Evolutionary conservation across 2,329 filamentous ascomycete genomes (phyloP).

Genomic region (Aspergillus ustus): DNA sequence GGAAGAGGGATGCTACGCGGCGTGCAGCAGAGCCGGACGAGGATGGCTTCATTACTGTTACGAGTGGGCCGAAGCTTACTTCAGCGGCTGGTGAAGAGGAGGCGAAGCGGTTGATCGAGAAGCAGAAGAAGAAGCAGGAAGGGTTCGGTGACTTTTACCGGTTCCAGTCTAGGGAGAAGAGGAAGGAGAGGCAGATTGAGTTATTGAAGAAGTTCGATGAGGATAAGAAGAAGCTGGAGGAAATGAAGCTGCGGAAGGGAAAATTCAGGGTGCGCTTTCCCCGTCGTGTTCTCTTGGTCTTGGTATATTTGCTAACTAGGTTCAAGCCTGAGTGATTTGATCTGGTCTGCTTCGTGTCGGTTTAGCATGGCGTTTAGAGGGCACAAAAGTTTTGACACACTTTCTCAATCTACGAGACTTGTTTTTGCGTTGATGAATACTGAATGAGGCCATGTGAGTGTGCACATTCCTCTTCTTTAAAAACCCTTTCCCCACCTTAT

Average conservation of each 20-base stretch:
- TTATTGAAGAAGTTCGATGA: constrained; percentile 75
- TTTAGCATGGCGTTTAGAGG: constrained; percentile 39
- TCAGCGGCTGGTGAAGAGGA: constrained; percentile 77
- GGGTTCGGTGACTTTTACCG: constrained; percentile 77
- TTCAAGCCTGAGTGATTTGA: constrained; percentile 39
- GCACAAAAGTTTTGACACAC: constrained; percentile 14
- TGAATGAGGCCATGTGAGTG: background rate
- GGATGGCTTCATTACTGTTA: constrained; percentile 94
- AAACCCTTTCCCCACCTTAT: constrained; percentile 27
- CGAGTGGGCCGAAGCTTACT: constrained; percentile 71
- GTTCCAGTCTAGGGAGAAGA: constrained; percentile 80
- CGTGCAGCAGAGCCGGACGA: constrained; percentile 83
- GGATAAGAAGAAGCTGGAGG: constrained; percentile 72
- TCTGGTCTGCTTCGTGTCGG: constrained; percentile 21
- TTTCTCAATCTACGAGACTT: background rate
- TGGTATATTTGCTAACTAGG: constrained; percentile 6
- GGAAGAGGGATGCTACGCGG: constrained; percentile 64
- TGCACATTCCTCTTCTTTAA: background rate
- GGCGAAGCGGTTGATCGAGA: constrained; percentile 61
- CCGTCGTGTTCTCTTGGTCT: background rate
- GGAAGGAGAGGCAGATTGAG: constrained; percentile 73
- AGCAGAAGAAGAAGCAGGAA: constrained; percentile 67
- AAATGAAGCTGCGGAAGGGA: constrained; percentile 70
- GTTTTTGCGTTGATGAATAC: background rate
- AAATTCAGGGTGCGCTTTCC: constrained; percentile 56